Conservation (phyloP, 306 rosid genomes). For the Fragaria ananassa region DNA sequence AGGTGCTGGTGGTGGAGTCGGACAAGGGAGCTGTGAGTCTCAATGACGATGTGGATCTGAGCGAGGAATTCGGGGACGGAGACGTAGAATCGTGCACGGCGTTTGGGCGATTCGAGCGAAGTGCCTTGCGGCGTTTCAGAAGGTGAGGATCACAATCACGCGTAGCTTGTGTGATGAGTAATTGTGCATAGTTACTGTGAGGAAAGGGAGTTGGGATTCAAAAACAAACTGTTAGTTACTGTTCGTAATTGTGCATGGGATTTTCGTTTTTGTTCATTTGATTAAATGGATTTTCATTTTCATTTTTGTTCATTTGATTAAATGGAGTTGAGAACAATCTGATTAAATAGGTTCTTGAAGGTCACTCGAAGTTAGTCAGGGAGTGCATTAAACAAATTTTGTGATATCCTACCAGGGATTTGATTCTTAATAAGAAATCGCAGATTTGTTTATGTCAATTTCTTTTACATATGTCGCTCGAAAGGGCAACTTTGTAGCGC, state of each 20-base stretch:
- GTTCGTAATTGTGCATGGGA: too few species aligned
- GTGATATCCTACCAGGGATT: too few species aligned
- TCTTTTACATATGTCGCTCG: too few species aligned
- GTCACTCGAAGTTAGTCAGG: too few species aligned
- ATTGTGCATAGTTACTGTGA: not conserved
- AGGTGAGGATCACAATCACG: not conserved
- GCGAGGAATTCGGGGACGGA: slow-evolving; percentile 1
- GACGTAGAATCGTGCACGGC: slow-evolving; percentile 19
- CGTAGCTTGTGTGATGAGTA: not conserved
- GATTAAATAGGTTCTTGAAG: not conserved
- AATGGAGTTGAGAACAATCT: too few species aligned
- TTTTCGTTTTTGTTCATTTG: too few species aligned
- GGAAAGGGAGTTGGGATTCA: not conserved
- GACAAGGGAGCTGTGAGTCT: slow-evolving; percentile 16
- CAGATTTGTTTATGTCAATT: too few species aligned
- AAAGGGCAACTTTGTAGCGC: too few species aligned
- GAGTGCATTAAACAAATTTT: too few species aligned
- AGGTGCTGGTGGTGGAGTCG: slow-evolving; percentile 11
- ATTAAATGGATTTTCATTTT: too few species aligned
- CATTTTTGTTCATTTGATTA: too few species aligned
- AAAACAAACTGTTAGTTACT: not conserved
- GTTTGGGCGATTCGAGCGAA: slow-evolving; percentile 24
- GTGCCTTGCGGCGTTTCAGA: not conserved
- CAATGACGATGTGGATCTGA: slow-evolving; percentile 10
- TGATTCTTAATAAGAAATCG: too few species aligned